Conservation (phyloP, 2,329 filamentous ascomycete species). For the Penicillium sp. region DNA sequence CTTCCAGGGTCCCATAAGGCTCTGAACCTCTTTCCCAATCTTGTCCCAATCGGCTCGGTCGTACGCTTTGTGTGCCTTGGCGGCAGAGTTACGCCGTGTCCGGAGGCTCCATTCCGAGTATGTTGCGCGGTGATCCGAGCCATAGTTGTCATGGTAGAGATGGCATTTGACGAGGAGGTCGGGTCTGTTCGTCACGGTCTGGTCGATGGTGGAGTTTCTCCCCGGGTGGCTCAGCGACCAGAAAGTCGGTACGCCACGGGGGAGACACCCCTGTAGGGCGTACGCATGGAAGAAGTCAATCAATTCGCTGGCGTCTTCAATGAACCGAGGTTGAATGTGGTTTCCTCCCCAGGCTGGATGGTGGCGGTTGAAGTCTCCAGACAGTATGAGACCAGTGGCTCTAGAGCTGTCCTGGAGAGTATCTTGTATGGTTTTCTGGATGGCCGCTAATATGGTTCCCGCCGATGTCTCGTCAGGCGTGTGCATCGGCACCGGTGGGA, state of each 20-base stretch:
- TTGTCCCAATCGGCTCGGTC: conserved; percentile 12
- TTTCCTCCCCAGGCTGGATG: conserved; percentile 2
- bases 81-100: not conserved
- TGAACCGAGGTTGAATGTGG: conserved; percentile 1
- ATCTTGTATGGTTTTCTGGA: conserved; percentile 2
- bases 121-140: conserved; percentile 21
- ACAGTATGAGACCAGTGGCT: not conserved
- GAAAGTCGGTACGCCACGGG: conserved; percentile 7
- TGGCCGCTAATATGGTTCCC: not conserved
- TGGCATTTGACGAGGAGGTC: conserved; percentile 20
- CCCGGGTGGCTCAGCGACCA: conserved; percentile 9
- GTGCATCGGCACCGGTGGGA: conserved; percentile 2
- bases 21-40: not conserved
- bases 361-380: conserved; percentile 6
- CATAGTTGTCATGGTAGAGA: conserved; percentile 25
- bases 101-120: conserved; percentile 22
- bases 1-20: conserved; percentile 1
- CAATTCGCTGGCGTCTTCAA: conserved; percentile 10
- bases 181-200: conserved; percentile 13
- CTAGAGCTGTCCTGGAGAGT: not conserved
- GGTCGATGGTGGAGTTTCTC: conserved; percentile 9
- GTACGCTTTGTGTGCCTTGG: conserved; percentile 13
- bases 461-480: not conserved
- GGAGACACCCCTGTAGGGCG: conserved; percentile 7
- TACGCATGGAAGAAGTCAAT: conserved; percentile 10